These are phyloP conservation scores for Debaryomycetaceae sp. DNA, from an alignment of 1,139 yeast genomes.

Conservation along the genomic window DNA sequence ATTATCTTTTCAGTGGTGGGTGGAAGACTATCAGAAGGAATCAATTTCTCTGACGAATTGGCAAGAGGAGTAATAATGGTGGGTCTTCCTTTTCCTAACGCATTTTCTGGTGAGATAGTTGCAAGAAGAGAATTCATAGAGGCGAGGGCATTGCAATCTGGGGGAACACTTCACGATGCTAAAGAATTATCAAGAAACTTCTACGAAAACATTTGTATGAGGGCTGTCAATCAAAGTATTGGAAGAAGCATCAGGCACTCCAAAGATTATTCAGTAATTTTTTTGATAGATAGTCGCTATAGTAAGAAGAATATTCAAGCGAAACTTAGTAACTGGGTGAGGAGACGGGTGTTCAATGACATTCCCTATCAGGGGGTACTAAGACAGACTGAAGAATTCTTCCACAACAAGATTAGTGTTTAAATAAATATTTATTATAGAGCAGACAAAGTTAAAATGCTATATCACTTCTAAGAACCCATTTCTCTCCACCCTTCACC, in stretches of 20 bases:
- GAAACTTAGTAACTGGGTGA: slow-evolving; percentile 80
- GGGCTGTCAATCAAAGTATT: slow-evolving; percentile 88
- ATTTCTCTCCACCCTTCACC: slow-evolving; percentile 53
- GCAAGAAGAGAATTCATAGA: slow-evolving; percentile 72
- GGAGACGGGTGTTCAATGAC: slow-evolving; percentile 28
- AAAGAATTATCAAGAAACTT: slow-evolving; percentile 50
- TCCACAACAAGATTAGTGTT: slow-evolving; percentile 10
- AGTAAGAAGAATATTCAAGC: slow-evolving; percentile 41
- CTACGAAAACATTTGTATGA: slow-evolving; percentile 86
- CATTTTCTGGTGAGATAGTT: slow-evolving; percentile 76
- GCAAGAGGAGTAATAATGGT: slow-evolving; percentile 87
- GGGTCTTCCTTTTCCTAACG: slow-evolving; percentile 89
- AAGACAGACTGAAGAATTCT: slow-evolving; percentile 23
- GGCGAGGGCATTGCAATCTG: slow-evolving; percentile 30
- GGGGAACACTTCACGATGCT: slow-evolving; percentile 43
- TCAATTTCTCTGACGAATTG: slow-evolving; percentile 79
- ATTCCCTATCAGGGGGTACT: slow-evolving; percentile 11
- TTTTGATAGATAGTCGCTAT: slow-evolving; percentile 68
- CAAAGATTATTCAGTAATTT: slow-evolving; percentile 75
- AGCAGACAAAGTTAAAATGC: slow-evolving; percentile 21
- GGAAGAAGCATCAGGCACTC: slow-evolving; percentile 90
- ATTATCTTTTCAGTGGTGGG: slow-evolving; percentile 84
- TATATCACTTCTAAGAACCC: slow-evolving; percentile 65
- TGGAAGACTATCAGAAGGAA: slow-evolving; percentile 92
- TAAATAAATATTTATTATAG: slow-evolving; percentile 1